phyloP scores from a whole-genome alignment of 2,329 filamentous ascomycete species.

The Epichloe coenophiala region DNA sequence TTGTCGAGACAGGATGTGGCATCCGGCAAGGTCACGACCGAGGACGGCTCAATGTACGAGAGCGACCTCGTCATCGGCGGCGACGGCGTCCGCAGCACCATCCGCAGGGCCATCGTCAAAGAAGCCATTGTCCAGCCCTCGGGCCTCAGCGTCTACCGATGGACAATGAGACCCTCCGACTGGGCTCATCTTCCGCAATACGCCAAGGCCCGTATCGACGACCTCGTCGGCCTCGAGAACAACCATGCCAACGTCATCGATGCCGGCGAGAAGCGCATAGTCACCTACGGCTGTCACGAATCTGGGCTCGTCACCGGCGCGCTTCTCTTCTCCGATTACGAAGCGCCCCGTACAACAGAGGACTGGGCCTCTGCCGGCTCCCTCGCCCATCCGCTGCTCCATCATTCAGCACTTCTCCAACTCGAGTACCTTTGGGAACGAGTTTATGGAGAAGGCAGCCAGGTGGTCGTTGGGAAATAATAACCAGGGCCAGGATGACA shows the following conservation, averaged over 20 bases:
- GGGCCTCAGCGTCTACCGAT: constrained; percentile 1
- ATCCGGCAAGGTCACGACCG: background rate
- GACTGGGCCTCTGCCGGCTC: background rate
- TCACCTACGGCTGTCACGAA: background rate
- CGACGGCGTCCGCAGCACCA: background rate
- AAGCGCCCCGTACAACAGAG: background rate
- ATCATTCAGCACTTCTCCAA: background rate
- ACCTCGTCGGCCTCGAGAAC: background rate
- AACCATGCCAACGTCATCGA: background rate
- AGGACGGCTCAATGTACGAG: background rate
- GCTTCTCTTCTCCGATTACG: background rate
- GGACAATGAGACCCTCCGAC: background rate
- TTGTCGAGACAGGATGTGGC: background rate
- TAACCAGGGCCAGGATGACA: background rate
- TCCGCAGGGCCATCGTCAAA: no score
- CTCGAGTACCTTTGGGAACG: background rate
- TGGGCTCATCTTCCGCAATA: background rate
- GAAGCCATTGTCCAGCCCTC: background rate
- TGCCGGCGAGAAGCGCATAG: background rate
- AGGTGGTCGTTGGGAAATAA: background rate
- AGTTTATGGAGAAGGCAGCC: constrained; percentile 1
- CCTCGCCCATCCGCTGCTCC: background rate
- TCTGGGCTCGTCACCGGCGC: background rate
- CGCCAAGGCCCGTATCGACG: background rate
- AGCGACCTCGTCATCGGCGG: background rate